Base-by-base conservation (phyloP, 257 asterid species). In the Penstemon davidsonii region DNA sequence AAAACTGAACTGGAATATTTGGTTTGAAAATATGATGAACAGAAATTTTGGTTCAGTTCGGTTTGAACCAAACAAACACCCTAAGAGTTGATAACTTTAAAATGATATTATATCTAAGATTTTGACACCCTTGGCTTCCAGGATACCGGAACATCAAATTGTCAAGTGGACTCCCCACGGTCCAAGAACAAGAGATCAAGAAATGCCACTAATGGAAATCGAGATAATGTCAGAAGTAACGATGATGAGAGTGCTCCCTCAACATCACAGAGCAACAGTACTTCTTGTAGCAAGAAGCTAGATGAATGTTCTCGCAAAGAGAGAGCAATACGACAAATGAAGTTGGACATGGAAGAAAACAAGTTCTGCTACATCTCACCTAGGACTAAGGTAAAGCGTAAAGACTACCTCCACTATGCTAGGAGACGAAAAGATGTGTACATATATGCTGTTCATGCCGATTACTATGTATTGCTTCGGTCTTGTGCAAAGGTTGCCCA, bases 391-490 rank as follows among this genome's bases (percentile, higher is more conserved):
- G 57, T 74, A 10, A 83, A 75, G 79, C 75, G 74, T 59, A 68
- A 53, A 47, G 85, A 72, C 56, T 79, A 84, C 72, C 60, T 89
- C 42, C 77, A 73, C 46, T 87, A 89, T 41, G 52, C 71, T 5
- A 83, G 96, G 78, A 87, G 46, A 79, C 82, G 68, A 85, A 73
- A 72, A 51, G 89, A 80, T 10, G 81, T 79, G 43, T 76, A 52
- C 57, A 19, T 79, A 4, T 92, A 87, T 19, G 89, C 88, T 36
- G 92, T 79, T 41, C 96, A 89, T 73, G 98, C 96, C 0, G 98
- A 92, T 79, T 92, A 89, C 52, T 86, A 89, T 37, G 70, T 92
- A 60, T 68, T 92, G 64, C 92, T 89, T 53, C 84, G 95, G 3
- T 78, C 84, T 37, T 92, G 96, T 78, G 96, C 96, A 8, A 87